A percentile compares a stretch with the other conserved stretches of the same genome.
These are phyloP conservation scores for Lotus japonicus DNA, from an alignment of 306 rosid genomes.

Conservation along the genomic window DNA sequence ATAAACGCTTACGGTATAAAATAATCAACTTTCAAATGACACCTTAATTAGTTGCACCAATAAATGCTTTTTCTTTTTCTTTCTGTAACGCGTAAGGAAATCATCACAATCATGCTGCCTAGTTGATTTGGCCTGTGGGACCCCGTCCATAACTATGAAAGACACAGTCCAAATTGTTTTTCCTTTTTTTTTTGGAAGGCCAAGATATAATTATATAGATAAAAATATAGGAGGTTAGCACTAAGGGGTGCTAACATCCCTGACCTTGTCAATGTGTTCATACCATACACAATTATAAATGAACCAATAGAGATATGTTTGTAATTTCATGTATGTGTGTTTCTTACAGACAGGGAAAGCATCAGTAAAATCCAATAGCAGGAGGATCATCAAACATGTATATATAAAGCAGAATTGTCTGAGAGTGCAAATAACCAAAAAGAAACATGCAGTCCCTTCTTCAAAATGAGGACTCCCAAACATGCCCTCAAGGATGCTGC, in stretches of 20 bases:
- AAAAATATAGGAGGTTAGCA: too few relatives aligned
- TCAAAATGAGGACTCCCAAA: constrained; percentile 39
- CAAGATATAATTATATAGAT: too few relatives aligned
- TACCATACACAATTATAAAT: constrained; percentile 22
- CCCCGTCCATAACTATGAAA: constrained; percentile 9
- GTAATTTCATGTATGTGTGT: constrained; percentile 1
- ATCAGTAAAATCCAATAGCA: constrained; percentile 2
- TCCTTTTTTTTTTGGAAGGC: too few relatives aligned
- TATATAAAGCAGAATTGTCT: constrained; percentile 17
- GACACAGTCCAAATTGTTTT: constrained; percentile 27
- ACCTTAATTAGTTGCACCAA: too few relatives aligned
- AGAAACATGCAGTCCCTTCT: constrained; percentile 46
- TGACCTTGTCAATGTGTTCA: constrained; percentile 36
- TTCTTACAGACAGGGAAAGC: background rate
- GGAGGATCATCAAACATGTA: background rate
- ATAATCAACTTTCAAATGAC: too few relatives aligned
- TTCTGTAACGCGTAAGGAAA: background rate
- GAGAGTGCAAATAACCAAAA: constrained; percentile 1
- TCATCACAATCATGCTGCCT: background rate
- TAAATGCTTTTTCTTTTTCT: background rate
- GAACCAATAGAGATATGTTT: constrained; percentile 10
- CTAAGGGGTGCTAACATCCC: too few relatives aligned
- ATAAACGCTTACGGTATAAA: too few relatives aligned
- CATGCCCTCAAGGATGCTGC: constrained; percentile 59
- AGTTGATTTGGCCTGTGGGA: constrained; percentile 11